phyloP scores from a whole-genome alignment of 2,329 filamentous ascomycete genomes.

The Pyricularia sp. region DNA sequence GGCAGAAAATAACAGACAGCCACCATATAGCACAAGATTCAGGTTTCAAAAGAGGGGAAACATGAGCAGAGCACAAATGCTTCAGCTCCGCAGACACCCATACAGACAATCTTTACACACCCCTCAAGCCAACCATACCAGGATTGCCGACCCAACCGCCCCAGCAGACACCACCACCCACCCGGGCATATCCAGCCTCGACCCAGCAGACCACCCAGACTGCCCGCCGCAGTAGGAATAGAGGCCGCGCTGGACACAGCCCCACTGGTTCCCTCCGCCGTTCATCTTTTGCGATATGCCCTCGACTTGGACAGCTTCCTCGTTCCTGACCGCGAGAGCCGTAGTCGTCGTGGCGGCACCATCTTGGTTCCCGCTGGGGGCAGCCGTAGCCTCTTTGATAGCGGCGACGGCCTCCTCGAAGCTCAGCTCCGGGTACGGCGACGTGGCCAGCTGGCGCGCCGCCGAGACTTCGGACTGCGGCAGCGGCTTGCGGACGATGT shows the following conservation, averaged over 20 bases:
- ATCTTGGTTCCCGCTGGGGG: not conserved
- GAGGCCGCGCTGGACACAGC: not conserved
- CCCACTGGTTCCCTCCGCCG: not conserved
- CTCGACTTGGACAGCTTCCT: not conserved
- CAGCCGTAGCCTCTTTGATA: not conserved
- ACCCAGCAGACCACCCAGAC: not conserved
- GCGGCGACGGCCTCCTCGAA: not conserved
- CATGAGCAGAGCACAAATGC: not conserved
- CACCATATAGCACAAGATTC: not conserved
- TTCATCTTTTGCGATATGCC: not conserved
- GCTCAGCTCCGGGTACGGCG: not conserved
- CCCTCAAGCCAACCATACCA: not conserved
- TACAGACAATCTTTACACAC: not conserved
- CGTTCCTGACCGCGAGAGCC: not conserved
- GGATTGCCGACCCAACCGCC: not conserved
- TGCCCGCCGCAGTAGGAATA: constrained; percentile 1
- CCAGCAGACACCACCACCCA: not conserved
- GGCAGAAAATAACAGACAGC: not conserved
- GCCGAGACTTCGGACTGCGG: not conserved
- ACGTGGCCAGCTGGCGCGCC: not conserved
- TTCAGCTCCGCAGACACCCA: not conserved
- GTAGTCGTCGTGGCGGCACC: not conserved
- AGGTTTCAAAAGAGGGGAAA: not conserved
- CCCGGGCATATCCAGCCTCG: not conserved
- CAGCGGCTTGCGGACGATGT: not conserved